phyloP scores from a whole-genome alignment of 1,139 yeast species.

The Zygoascus meyerae region DNA sequence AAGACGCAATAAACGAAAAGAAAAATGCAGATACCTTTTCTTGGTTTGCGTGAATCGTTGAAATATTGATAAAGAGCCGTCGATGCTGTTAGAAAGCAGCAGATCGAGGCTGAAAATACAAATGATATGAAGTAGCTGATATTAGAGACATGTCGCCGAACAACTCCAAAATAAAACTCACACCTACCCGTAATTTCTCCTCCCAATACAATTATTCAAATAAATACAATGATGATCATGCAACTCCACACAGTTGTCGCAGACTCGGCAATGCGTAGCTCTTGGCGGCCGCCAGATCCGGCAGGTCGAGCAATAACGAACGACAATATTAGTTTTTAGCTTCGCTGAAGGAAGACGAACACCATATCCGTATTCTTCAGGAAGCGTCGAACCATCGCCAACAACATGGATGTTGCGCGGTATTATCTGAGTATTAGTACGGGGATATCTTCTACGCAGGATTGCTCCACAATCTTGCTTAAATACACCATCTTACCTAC shows the following conservation, averaged over 20 bases:
- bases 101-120: conserved; percentile 40
- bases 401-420: conserved; percentile 64
- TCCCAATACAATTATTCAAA: conserved; percentile 75
- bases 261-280: conserved; percentile 60
- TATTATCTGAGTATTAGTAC: conserved; percentile 29
- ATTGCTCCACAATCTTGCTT: no score
- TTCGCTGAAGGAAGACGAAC: conserved; percentile 48
- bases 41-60: not conserved
- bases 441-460: not conserved
- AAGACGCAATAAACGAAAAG: conserved; percentile 44
- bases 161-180: not conserved
- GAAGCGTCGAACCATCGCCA: conserved; percentile 39
- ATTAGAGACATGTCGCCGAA: not conserved
- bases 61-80: conserved; percentile 34
- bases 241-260: conserved; percentile 50
- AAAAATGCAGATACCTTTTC: conserved; percentile 44
- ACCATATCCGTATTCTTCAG: conserved; percentile 58
- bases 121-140: conserved; percentile 44
- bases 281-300: conserved; percentile 66
- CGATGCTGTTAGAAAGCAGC: conserved; percentile 24
- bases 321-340: conserved; percentile 36
- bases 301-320: conserved; percentile 59
- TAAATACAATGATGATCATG: conserved; percentile 81
- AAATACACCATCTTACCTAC: conserved; percentile 22
- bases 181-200: conserved; percentile 48